phyloP scores from a whole-genome alignment of 2,329 filamentous ascomycete species.

The Coccinonectria pachysandricola region DNA sequence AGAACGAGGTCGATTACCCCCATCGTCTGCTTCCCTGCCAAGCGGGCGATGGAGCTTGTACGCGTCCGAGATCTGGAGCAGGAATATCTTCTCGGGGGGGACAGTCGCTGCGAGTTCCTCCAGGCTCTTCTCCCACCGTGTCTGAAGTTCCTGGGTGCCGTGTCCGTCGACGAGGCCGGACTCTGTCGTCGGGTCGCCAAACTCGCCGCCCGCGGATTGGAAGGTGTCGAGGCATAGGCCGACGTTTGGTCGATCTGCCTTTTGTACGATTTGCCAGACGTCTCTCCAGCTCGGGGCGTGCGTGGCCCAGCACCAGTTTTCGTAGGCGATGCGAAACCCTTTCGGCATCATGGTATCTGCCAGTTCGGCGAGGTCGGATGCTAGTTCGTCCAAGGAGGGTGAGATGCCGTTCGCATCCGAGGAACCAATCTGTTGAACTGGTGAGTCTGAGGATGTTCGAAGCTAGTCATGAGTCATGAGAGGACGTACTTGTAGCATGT shows the following conservation, averaged over 20 bases:
- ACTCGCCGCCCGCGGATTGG: conserved; percentile 61
- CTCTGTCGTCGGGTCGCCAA: no score
- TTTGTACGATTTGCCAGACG: conserved; percentile 54
- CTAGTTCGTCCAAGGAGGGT: conserved; percentile 45
- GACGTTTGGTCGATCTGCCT: conserved; percentile 58
- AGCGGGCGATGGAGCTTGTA: conserved; percentile 53
- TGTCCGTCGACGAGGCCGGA: conserved; percentile 41
- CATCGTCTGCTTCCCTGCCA: conserved; percentile 31
- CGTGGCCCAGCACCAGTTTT: conserved; percentile 61
- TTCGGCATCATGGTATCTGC: conserved; percentile 54
- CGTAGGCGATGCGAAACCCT: conserved; percentile 59
- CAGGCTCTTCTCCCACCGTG: conserved; percentile 43
- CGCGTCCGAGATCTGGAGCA: conserved; percentile 66
- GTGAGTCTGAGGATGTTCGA: no score
- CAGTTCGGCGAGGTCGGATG: conserved; percentile 49
- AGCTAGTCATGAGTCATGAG: no score
- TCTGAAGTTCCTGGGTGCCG: conserved; percentile 36
- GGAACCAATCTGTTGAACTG: no score
- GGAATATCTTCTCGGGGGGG: conserved; percentile 59
- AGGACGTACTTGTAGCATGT: conserved; percentile 57
- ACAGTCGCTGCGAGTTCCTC: conserved; percentile 45
- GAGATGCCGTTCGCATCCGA: no score
- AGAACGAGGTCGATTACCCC: conserved; percentile 48
- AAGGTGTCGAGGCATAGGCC: conserved; percentile 68
- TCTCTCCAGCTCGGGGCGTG: conserved; percentile 59